Evolutionary conservation across 2,329 filamentous ascomycete species (phyloP).

Genomic region (Calonectria honghensis): DNA sequence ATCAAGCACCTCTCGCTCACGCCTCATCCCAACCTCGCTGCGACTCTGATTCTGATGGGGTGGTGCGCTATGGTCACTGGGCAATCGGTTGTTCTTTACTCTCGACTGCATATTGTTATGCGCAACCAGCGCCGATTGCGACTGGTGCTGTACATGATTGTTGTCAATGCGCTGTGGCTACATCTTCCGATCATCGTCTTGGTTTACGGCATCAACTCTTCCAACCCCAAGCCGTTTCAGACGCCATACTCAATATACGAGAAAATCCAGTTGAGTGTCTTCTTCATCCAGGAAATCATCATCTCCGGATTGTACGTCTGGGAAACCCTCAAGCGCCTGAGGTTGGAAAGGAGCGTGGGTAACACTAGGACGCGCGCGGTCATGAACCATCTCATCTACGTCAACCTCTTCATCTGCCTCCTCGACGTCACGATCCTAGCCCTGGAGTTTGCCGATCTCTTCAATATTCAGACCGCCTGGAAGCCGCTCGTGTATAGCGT

Average conservation of each 20-base stretch:
- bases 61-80: constrained; percentile 75
- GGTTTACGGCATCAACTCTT: constrained; percentile 70
- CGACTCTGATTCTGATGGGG: constrained; percentile 56
- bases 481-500: constrained; percentile 58
- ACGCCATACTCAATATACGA: constrained; percentile 67
- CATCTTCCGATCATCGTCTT: constrained; percentile 74
- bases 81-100: constrained; percentile 77
- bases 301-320: constrained; percentile 72
- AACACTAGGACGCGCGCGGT: constrained; percentile 44
- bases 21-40: constrained; percentile 42
- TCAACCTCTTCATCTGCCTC: constrained; percentile 64
- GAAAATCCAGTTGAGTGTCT: constrained; percentile 73
- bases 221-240: constrained; percentile 46
- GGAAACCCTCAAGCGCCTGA: constrained; percentile 69
- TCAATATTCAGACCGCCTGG: constrained; percentile 52
- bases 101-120: constrained; percentile 76
- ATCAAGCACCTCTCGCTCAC: constrained; percentile 59
- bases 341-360: constrained; percentile 60
- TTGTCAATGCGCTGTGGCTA: constrained; percentile 70
- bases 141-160: constrained; percentile 74
- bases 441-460: constrained; percentile 64
- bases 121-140: constrained; percentile 69
- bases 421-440: constrained; percentile 59
- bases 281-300: constrained; percentile 73
- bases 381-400: constrained; percentile 62